Conservation (phyloP, 2,329 filamentous ascomycete species). For the Stemphylium beticola region DNA sequence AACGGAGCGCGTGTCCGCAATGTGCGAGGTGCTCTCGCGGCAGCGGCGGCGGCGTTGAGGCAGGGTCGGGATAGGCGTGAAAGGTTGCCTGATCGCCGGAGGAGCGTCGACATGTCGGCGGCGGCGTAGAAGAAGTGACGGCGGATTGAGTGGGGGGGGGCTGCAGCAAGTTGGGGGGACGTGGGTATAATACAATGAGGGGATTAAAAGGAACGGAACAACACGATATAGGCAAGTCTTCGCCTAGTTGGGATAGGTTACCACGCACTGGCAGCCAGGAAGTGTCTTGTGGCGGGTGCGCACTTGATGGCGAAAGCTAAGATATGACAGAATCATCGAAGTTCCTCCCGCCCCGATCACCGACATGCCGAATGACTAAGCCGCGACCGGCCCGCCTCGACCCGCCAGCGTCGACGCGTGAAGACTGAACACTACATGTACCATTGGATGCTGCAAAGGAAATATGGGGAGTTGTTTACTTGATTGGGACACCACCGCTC, state of each 20-base stretch:
- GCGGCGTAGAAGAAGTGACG: conserved; percentile 31
- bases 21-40: conserved; percentile 53
- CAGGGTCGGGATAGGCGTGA: conserved; percentile 66
- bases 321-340: conserved; percentile 24
- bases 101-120: conserved; percentile 68
- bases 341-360: conserved; percentile 9
- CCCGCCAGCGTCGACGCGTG: neutral
- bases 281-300: conserved; percentile 20
- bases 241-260: conserved; percentile 8
- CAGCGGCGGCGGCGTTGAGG: conserved; percentile 53
- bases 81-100: conserved; percentile 71
- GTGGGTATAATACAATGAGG: conserved; percentile 4
- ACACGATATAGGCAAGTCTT: neutral
- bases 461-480: conserved; percentile 43
- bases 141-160: conserved; percentile 14
- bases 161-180: conserved; percentile 5
- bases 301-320: conserved; percentile 24
- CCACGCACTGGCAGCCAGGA: conserved; percentile 25
- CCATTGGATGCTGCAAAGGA: conserved; percentile 19
- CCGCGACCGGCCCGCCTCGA: neutral
- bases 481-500: conserved; percentile 37
- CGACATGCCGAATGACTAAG: conserved; percentile 20
- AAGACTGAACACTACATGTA: neutral
- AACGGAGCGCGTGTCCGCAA: conserved; percentile 47
- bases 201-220: neutral